Conservation (phyloP, 768 basidiomycete species). For the Hygrophoropsis aurantiaca region DNA sequence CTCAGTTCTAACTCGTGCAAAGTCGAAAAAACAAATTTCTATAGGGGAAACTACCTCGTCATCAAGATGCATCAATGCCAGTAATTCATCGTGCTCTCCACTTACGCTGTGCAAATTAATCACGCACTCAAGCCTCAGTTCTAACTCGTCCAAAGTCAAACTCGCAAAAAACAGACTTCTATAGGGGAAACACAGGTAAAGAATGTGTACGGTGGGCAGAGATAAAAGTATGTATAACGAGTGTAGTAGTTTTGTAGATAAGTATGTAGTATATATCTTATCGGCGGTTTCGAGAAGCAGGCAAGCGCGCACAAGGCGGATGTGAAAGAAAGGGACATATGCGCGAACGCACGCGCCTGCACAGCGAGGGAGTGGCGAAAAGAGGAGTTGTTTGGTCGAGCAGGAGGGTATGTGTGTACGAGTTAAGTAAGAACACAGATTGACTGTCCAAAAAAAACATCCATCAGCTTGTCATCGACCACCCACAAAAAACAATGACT, state of each 20-base stretch:
- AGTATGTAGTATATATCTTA: too few species aligned
- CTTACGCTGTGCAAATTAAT: too few species aligned
- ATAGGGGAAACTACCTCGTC: too few species aligned
- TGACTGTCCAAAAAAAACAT: conserved; percentile 6
- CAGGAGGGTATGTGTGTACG: conserved; percentile 28
- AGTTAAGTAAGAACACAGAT: conserved; percentile 24
- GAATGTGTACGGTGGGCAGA: conserved; percentile 27
- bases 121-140: too few species aligned
- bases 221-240: conserved; percentile 27
- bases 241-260: conserved; percentile 20
- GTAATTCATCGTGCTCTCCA: too few species aligned
- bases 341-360: conserved; percentile 15
- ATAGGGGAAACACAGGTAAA: conserved; percentile 21
- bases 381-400: neutral
- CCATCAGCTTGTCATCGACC: conserved; percentile 10
- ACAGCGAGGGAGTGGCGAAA: neutral
- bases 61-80: too few species aligned
- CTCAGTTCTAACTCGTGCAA: too few species aligned
- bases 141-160: too few species aligned
- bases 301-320: conserved; percentile 13
- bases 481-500: neutral
- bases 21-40: too few species aligned
- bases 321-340: conserved; percentile 12
- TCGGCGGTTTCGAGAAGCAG: neutral
- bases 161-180: conserved; percentile 14